Percentiles rank a stretch among this genome's conserved stretches.
Evolutionary conservation across 768 basidiomycete genomes (phyloP).

Genomic region (Filobasidium floriforme): DNA sequence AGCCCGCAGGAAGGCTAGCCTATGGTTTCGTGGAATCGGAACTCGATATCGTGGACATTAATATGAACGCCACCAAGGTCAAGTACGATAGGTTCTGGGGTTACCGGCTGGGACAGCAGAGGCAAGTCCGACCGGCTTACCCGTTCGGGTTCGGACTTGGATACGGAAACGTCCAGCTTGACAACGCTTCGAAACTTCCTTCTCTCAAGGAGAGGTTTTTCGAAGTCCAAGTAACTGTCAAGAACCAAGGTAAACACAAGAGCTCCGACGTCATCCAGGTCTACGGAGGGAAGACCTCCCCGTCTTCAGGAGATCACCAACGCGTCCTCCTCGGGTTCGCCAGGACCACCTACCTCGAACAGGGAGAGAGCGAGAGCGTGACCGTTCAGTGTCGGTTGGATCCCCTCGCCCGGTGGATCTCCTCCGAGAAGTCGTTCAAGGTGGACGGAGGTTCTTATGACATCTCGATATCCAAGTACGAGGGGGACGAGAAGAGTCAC

Average conservation of each 20-base stretch:
- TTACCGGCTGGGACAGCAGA: background rate
- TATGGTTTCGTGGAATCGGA: conserved; percentile 9
- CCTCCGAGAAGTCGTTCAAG: background rate
- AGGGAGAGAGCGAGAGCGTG: background rate
- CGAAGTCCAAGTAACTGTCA: background rate
- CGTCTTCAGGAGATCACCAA: background rate
- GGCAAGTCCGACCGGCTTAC: conserved; percentile 3
- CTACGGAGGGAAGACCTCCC: conserved; percentile 1
- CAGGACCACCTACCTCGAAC: background rate
- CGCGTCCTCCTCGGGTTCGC: conserved; percentile 13
- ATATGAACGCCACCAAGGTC: conserved; percentile 5
- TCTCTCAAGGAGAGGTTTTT: background rate
- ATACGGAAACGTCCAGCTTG: conserved; percentile 8
- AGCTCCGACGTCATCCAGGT: conserved; percentile 8
- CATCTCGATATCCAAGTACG: background rate
- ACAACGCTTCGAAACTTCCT: background rate
- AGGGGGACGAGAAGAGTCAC: background rate
- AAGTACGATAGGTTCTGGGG: conserved; percentile 16
- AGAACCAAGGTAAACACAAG: background rate
- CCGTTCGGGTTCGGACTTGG: conserved; percentile 15
- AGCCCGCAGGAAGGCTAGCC: conserved; percentile 8
- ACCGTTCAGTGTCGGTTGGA: conserved; percentile 3
- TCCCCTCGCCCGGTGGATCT: conserved; percentile 11
- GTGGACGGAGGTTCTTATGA: background rate
- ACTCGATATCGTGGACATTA: conserved; percentile 5